Evolutionary conservation across 352 stramenopile genomes (phyloP), one percentile per base, ranked within the genome.

Genomic region (Pythium folliculosum): DNA sequence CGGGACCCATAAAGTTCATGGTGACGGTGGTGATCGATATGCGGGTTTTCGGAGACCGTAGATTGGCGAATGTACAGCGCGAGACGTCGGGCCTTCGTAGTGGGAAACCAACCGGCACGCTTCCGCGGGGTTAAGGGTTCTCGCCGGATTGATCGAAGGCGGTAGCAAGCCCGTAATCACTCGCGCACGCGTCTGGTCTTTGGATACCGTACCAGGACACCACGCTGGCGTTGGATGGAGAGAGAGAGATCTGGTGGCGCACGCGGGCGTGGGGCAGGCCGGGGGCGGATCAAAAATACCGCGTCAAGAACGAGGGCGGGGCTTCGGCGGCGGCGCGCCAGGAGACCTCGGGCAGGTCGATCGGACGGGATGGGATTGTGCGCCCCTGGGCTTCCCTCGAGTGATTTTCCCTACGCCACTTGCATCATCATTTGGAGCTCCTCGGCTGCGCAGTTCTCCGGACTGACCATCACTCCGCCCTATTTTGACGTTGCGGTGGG

Each of bases 1-100:
- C 19, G 10, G 64, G 56, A 14, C 22, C 44, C 37, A 65, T 43
- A 44, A 49, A 71, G 64, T 65, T 71, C 64, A 71, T 71, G 23
- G 32, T 57, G 23, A 5, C 57, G 8, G 44, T 0, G 35, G 23
- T 16, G 17, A 7, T 47, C 40, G 40, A 47, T 19, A 47, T 5
- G 27, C 27, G 27, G n/a, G n/a, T n/a, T 47, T 19, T 13, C 40
- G 40, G 40, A 19, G 40, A n/a, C 40, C 17, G 40, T 8, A 38
- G 9, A 9, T 37, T 38, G 47, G n/a, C 19, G 48, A 37, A 32
- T 55, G 48, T 25, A n/a, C 22, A n/a, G 23, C 22, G 48, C 16
- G 19, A 21, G 17, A 53, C 44, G 47, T 53, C 48, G 48, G 40
- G n/a, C 40, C 40, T 19, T 47, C 27, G 27, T 21, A 13, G 40